Evolutionary conservation across 2,329 filamentous ascomycete genomes (phyloP).

Genomic region (Fusarium longipes): DNA sequence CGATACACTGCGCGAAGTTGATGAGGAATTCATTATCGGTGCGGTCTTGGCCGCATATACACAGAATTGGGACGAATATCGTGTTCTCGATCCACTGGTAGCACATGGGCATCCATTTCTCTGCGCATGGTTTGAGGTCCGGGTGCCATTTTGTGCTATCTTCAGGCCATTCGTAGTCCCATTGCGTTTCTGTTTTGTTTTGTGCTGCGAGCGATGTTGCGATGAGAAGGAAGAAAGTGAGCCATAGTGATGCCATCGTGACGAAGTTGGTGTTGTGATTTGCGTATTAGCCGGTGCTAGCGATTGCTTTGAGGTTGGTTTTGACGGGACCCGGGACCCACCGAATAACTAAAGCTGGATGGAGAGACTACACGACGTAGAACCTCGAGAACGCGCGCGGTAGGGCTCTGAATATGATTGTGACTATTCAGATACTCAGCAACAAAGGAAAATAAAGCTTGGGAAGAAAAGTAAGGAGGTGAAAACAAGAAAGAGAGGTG

Average conservation of each 20-base stretch:
- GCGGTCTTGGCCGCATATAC: background rate
- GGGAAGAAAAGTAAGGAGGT: background rate
- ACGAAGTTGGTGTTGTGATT: background rate
- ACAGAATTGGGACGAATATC: background rate
- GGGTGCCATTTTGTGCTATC: background rate
- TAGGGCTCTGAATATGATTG: too few relatives aligned
- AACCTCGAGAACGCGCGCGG: too few relatives aligned
- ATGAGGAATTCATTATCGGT: background rate
- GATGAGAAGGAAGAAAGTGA: background rate
- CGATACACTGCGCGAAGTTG: background rate
- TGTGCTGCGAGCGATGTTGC: background rate
- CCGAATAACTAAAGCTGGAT: too few relatives aligned
- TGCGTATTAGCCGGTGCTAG: accelerated
- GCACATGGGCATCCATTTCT: background rate
- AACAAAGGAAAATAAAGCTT: background rate
- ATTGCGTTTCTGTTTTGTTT: background rate
- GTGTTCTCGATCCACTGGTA: background rate
- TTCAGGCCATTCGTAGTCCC: background rate
- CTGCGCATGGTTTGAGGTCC: background rate
- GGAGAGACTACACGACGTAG: background rate
- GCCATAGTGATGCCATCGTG: background rate
- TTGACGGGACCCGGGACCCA: too few relatives aligned
- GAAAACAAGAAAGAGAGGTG: background rate
- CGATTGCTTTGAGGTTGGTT: background rate
- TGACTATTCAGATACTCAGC: too few relatives aligned